Base-by-base conservation (phyloP, 352 stramenopile genomes). In the Sclerospora graminicola region DNA sequence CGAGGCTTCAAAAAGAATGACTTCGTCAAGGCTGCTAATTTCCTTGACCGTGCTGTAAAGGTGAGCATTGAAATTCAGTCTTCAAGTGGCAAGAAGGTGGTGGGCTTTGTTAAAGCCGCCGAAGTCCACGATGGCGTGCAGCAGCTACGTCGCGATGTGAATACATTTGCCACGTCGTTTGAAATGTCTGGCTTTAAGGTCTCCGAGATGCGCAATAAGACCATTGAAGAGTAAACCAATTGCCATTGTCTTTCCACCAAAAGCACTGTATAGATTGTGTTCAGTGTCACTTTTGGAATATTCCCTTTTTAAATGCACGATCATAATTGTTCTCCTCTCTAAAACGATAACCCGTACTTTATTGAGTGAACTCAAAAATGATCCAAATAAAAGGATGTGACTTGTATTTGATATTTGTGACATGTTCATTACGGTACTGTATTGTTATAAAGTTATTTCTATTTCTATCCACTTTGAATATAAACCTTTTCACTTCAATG, bases 171-270 rank as follows among this genome's bases (percentile, higher is more conserved):
- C 19, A 90, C 78, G 16, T 78, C 66, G 33, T 98, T 98, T 62
- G 84, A 92, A 54, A 98, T 98, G 94, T 94, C 94, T 45, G 94
- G 94, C 41, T 95, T 98, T 52, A 93, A 95, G 50, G 76, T 91
- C 18, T 67, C 63, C 30, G 77, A 80, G 51, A 95, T 95, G 84
- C 75, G 77, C 69, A 85, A 88, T 77, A 91, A 91, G 71, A 69
- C 54, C 42, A 72, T 85, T 32, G 64, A 84, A 41, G 66, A 69
- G 48, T 85, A 83, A n/a, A n/a, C n/a, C n/a, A 69, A 27, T 39
- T 11, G 28, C 30, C 13, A n/a, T 42, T 26, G 36, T 42, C 34
- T 48, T 41, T 65, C 51, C 45, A 60, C 46, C 56, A 39, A 50
- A 55, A 46, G 45, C 42, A 45, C 30, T 36, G 36, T 38, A 51